Percentiles rank a stretch among this genome's conserved stretches.
Conservation (phyloP, 768 basidiomycete genomes). For the Mycena capillaripes region DNA sequence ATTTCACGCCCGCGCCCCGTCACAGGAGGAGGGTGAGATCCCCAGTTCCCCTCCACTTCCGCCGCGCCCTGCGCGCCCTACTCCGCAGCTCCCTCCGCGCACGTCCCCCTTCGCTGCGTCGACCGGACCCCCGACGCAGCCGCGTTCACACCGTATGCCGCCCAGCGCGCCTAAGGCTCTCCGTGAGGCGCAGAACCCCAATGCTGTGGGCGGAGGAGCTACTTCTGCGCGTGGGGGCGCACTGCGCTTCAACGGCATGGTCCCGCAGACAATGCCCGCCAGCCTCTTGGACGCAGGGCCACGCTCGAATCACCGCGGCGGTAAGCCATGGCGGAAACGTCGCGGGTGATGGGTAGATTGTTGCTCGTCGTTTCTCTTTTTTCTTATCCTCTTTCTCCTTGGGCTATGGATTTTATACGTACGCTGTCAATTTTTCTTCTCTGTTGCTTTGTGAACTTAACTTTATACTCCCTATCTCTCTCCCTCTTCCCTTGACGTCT, state of each 20-base stretch:
- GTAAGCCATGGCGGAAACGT: background rate
- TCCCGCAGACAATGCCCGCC: slow-evolving; percentile 14
- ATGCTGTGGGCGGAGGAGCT: background rate
- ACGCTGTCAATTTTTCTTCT: slow-evolving; percentile 22
- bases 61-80: background rate
- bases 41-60: slow-evolving; percentile 1
- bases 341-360: background rate
- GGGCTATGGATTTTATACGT: slow-evolving; percentile 5
- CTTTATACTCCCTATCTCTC: slow-evolving; percentile 23
- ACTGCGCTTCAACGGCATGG: slow-evolving; percentile 8
- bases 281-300: background rate
- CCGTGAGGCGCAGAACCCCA: slow-evolving; percentile 31
- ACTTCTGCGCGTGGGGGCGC: background rate
- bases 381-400: background rate
- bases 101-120: slow-evolving; percentile 1
- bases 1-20: slow-evolving; percentile 12
- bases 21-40: slow-evolving; percentile 33
- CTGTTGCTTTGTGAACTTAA: slow-evolving; percentile 14
- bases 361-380: background rate
- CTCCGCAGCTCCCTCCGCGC: background rate
- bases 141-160: slow-evolving; percentile 34
- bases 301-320: background rate
- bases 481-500: background rate
- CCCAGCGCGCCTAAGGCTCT: slow-evolving; percentile 38
- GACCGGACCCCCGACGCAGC: slow-evolving; percentile 33